phyloP scores from a whole-genome alignment of 192 early-diverging fungal genomes.

The Coemansia reversa region DNA sequence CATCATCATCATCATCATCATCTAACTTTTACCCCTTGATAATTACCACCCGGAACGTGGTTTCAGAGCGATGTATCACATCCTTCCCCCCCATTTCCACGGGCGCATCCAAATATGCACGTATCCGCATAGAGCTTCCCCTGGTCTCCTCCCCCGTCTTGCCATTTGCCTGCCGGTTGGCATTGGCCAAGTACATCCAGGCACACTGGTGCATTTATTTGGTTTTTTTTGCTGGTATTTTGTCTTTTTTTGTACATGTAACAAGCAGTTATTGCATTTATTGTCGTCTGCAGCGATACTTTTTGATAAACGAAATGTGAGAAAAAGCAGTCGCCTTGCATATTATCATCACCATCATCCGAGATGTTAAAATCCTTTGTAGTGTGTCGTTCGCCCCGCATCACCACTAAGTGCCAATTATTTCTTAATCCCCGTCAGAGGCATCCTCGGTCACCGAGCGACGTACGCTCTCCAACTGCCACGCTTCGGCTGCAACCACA shows the following conservation, averaged over 20 bases:
- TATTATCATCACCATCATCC: not conserved
- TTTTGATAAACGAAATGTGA: not conserved
- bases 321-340: not conserved
- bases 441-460: not conserved
- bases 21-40: not conserved
- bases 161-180: not conserved
- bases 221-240: not conserved
- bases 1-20: too few relatives aligned
- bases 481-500: not conserved
- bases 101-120: not conserved
- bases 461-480: not conserved
- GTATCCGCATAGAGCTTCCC: not conserved
- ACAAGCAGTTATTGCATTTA: not conserved
- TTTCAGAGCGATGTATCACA: not conserved
- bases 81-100: not conserved
- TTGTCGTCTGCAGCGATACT: not conserved
- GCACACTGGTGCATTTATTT: too few relatives aligned
- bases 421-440: not conserved
- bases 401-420: not conserved
- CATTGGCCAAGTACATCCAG: too few relatives aligned
- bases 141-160: not conserved
- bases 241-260: not conserved
- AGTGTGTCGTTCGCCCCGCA: not conserved
- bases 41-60: not conserved
- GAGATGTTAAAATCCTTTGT: not conserved